These are phyloP conservation scores for Monosporascus sp. DNA, from an alignment of 2,329 filamentous ascomycete genomes.

Conservation along the genomic window DNA sequence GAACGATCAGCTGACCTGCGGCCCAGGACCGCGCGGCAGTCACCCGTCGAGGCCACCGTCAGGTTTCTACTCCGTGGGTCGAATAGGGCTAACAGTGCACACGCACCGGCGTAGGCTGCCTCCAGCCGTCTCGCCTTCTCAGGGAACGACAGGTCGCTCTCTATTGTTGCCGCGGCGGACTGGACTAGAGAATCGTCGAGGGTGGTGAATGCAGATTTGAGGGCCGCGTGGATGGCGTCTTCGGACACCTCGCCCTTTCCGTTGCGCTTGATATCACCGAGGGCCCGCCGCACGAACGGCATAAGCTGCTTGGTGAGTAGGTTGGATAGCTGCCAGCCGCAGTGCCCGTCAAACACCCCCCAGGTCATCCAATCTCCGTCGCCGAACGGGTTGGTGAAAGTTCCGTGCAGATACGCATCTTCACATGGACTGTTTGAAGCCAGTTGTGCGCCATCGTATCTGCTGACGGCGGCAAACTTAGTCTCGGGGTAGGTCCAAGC, in stretches of 20 bases:
- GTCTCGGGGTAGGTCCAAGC: slow-evolving; percentile 13
- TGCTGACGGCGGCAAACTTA: slow-evolving; percentile 12
- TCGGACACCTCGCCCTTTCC: slow-evolving; percentile 10
- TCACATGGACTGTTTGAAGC: slow-evolving; percentile 28
- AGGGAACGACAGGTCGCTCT: slow-evolving; percentile 23
- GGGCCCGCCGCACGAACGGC: slow-evolving; percentile 22
- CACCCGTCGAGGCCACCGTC: slow-evolving; percentile 60
- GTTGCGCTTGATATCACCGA: slow-evolving; percentile 11
- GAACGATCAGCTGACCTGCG: slow-evolving; percentile 33
- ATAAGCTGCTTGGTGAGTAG: slow-evolving; percentile 25
- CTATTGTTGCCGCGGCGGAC: slow-evolving; percentile 18
- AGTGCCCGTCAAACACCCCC: slow-evolving; percentile 31
- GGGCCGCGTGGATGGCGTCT: slow-evolving; percentile 24
- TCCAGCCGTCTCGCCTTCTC: slow-evolving; percentile 25
- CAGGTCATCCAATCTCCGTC: slow-evolving; percentile 24
- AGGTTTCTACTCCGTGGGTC: slow-evolving; percentile 48
- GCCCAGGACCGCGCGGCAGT: slow-evolving; percentile 62
- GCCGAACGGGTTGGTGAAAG: slow-evolving; percentile 20
- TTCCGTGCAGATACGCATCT: slow-evolving; percentile 28
- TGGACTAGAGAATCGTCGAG: slow-evolving; percentile 30
- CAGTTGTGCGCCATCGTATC: slow-evolving; percentile 27
- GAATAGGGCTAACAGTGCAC: slow-evolving; percentile 47
- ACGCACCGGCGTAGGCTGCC: slow-evolving; percentile 24
- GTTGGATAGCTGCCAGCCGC: slow-evolving; percentile 29
- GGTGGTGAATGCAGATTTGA: slow-evolving; percentile 32